A percentile compares a stretch with the other conserved stretches of the same genome.
phyloP scores from a whole-genome alignment of 768 basidiomycete genomes.

The Termitomyces sp. region DNA sequence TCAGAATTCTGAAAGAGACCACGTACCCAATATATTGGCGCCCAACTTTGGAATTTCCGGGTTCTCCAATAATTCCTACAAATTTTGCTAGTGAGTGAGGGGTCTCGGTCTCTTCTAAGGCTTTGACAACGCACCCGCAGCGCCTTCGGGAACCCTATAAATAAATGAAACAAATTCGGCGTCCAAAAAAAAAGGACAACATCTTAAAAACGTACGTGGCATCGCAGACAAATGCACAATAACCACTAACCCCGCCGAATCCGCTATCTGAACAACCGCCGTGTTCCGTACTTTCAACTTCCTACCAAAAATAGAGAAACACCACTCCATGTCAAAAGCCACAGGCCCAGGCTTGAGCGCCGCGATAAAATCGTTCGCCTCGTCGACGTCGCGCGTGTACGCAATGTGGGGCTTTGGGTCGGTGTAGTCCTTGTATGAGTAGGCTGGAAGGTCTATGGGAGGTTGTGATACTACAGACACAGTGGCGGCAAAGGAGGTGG shows the following conservation, averaged over 20 bases:
- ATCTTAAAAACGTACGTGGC: constrained; percentile 18
- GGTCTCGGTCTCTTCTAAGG: too few relatives aligned
- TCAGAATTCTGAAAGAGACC: background rate
- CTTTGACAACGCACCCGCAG: constrained; percentile 16
- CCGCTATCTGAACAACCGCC: constrained; percentile 28
- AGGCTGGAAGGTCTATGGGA: constrained; percentile 14
- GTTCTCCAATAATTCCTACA: constrained; percentile 26
- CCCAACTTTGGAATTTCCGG: constrained; percentile 25
- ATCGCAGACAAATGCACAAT: constrained; percentile 26
- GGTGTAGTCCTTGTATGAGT: constrained; percentile 25
- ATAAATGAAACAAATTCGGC: background rate
- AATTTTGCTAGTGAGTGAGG: background rate
- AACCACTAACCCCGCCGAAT: constrained; percentile 24
- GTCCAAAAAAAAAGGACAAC: background rate
- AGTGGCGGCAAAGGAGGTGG: background rate
- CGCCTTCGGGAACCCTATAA: constrained; percentile 25
- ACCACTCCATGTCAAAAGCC: constrained; percentile 31
- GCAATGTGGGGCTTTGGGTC: constrained; percentile 20
- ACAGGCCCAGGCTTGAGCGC: constrained; percentile 24
- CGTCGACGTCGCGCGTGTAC: constrained; percentile 24
- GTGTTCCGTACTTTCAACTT: constrained; percentile 15
- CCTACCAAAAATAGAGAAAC: constrained; percentile 11
- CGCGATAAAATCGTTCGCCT: constrained; percentile 25
- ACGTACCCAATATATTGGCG: constrained; percentile 28
- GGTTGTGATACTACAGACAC: constrained; percentile 1